Evolutionary conservation across 2,329 filamentous ascomycete genomes (phyloP), one percentile per base, ranked within the genome.

Genomic region (Onygenales sp.): DNA sequence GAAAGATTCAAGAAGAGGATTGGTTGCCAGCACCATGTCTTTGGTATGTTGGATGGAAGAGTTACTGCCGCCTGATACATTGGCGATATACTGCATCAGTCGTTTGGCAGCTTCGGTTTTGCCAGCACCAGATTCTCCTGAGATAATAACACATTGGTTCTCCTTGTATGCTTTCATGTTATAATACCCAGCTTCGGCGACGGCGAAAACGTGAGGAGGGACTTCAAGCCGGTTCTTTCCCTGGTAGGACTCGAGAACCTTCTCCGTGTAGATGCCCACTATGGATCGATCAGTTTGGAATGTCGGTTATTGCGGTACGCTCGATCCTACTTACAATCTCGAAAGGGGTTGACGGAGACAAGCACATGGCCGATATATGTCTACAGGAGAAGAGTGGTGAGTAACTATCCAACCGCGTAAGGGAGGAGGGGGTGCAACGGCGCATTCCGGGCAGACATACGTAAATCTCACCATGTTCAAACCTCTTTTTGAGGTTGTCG

Each of bases 101-200:
- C 92, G 86, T 80, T 98, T 97, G 56, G 93, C 93, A 5, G 93
- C 93, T 73, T 98, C 93, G 11, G 93, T 98, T 79, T 98, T 98
- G 69, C 93, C 93, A 36, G 93, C 93, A 68, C 93, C 93, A 2
- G 93, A 97, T 74, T 98, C 93, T 68, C 93, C 93, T 4, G 93
- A 97, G 63, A 98, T 98, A 72, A 98, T 98, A 61, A 98, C 92
- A 75, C 93, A 97, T 72, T 98, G 93, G 75, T 97, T 97, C 63
- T 97, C 93, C 66, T 89, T 89, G 78, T 98, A 98, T 46, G 91
- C 92, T 72, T 97, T 97, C 93, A 98, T 97, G 77, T 98, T 97
- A 77, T 97, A 97, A 77, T 98, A 98, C 53, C 91, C 73, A 7
- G 92, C 87, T 73, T 98, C 93, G 67, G 93, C 93, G 65, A 98